Evolutionary conservation across 2,329 filamentous ascomycete species (phyloP).

Genomic region (Botrytis aclada): DNA sequence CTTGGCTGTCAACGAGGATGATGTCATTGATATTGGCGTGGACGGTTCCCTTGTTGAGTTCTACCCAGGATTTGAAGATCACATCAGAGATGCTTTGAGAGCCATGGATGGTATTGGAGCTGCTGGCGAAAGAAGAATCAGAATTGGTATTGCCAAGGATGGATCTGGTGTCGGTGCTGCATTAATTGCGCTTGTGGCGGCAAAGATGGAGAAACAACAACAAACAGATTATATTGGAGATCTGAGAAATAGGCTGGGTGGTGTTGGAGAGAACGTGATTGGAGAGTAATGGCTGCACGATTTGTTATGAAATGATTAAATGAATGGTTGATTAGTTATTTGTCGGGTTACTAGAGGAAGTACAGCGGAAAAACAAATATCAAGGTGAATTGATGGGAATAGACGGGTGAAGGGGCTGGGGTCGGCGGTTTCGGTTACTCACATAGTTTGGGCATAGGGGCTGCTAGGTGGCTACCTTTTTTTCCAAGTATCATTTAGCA

Average conservation of each 20-base stretch:
- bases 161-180: constrained; percentile 94
- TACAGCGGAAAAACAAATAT: neutral
- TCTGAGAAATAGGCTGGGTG: neutral
- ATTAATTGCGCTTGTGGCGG: constrained; percentile 87
- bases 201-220: constrained; percentile 45
- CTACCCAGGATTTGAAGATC: constrained; percentile 87
- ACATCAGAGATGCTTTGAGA: constrained; percentile 78
- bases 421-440: neutral
- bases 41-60: constrained; percentile 94
- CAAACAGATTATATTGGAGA: constrained; percentile 25
- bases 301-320: constrained; percentile 10
- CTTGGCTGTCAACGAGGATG: constrained; percentile 45
- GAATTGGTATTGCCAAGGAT: constrained; percentile 96
- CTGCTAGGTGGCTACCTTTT: neutral
- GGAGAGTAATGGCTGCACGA: neutral
- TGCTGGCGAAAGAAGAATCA: constrained; percentile 77
- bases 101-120: constrained; percentile 74
- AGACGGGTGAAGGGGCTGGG: neutral
- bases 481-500: neutral
- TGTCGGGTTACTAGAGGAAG: neutral
- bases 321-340: neutral
- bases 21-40: constrained; percentile 84
- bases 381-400: neutral
- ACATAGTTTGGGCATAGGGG: constrained; percentile 1
- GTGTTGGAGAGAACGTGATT: neutral